Evolutionary conservation across 495 filamentous ascomycete genomes (phyloP), one percentile per base, ranked within the genome.

Genomic region (Xylaria cubensis): DNA sequence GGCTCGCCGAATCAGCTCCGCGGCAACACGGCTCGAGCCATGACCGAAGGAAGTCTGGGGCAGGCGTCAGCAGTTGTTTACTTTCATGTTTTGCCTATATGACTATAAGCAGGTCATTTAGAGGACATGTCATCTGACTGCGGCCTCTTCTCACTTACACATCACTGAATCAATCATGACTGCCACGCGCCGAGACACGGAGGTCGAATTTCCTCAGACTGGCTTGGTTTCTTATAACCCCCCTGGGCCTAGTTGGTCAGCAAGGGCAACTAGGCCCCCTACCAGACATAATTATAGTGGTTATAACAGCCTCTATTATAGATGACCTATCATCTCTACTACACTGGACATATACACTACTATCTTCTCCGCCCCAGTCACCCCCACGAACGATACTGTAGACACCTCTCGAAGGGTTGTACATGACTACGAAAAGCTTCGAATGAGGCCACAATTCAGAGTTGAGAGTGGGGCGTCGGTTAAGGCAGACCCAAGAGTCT

Each of bases 51-150:
- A 67, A 44, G 44, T 67, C 21, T 67, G 65, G 65, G 34, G 48
- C 65, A 56, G 50, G 48, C 50, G 65, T 67, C 48, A 56, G 65
- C 65, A 67, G 44, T 67, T 56, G 48, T 67, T 56, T 67, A 56
- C 50, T 55, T 24, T 67, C 24, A 36, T 2, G 53, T 61, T 70
- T 70, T 70, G 67, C 67, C 67, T 70, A 70, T 70, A 70, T 69
- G 55, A 61, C 41, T 10, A 8, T 5, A 48, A 36, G 58, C 29
- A 46, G 50, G 53, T 59, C 32, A 53, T 69, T 48, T 58, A 69
- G 39, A 69, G 24, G 50, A 70, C 50, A 10, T 39, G 55, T 61
- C 67, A 70, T 70, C 67, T 70, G 67, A 70, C 67, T 19, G 67
- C 55, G 55, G 58, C 67, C 55, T 42, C 67, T 34, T 62, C 67